phyloP scores from a whole-genome alignment of 2,329 filamentous ascomycete species.

The Aspergillaceae sp. region DNA sequence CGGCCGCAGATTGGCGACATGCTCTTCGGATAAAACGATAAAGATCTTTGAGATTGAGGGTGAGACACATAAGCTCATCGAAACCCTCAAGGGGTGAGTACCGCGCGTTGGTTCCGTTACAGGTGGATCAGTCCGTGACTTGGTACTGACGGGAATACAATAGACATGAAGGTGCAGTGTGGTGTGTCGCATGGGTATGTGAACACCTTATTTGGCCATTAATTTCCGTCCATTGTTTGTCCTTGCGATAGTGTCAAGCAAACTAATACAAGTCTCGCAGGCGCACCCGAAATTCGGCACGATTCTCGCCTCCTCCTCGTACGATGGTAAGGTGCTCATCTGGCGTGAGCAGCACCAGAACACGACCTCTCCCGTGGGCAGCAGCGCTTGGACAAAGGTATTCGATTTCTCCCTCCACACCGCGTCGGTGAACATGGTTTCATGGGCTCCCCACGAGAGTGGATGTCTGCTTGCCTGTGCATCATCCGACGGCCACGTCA shows the following conservation, averaged over 20 bases:
- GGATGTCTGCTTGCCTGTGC: conserved; percentile 93
- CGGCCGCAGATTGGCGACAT: conserved; percentile 88
- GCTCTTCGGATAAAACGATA: conserved; percentile 95
- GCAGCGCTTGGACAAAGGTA: conserved; percentile 68
- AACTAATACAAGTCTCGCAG: conserved; percentile 19
- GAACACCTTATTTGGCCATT: background rate
- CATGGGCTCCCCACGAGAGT: conserved; percentile 94
- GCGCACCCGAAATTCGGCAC: conserved; percentile 98
- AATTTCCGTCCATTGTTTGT: background rate
- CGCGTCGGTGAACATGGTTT: conserved; percentile 90
- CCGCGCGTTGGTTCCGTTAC: background rate
- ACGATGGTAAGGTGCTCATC: conserved; percentile 97
- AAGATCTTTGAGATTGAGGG: conserved; percentile 99
- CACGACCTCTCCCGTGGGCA: conserved; percentile 31
- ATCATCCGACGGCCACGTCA: conserved; percentile 86
- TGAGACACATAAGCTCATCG: conserved; percentile 77
- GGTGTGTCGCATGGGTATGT: conserved; percentile 83
- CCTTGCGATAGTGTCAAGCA: no score
- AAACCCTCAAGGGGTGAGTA: conserved; percentile 83
- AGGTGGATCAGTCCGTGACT: background rate
- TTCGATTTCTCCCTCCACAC: conserved; percentile 92
- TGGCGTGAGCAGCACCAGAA: conserved; percentile 71
- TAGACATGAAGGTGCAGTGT: conserved; percentile 94
- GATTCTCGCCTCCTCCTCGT: conserved; percentile 88
- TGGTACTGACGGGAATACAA: conserved; percentile 8